These are phyloP conservation scores for Pythium apleroticum DNA, from an alignment of 352 stramenopile genomes.

Conservation along the genomic window DNA sequence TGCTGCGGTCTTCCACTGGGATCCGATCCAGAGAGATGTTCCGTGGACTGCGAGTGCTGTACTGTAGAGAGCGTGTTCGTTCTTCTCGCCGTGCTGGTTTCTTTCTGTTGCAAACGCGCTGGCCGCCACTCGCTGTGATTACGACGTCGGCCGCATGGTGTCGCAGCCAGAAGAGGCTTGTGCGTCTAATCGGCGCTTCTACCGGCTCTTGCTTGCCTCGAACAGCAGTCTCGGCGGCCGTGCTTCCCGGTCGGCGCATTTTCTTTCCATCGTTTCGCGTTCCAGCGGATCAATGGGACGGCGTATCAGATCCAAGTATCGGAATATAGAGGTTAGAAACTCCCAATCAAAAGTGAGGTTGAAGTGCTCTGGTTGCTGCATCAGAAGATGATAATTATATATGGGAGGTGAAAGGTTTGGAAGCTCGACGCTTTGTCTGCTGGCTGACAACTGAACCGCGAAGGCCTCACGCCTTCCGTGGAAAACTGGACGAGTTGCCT, in stretches of 20 bases:
- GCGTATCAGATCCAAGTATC: neutral
- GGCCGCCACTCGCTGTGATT: neutral
- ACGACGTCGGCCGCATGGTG: neutral
- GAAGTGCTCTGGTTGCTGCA: neutral
- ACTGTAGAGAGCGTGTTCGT: slow-evolving; percentile 1
- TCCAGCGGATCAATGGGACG: neutral
- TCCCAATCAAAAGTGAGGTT: neutral
- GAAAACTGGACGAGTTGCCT: neutral
- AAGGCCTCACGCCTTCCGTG: neutral
- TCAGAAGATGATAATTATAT: neutral
- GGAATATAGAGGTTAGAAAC: neutral
- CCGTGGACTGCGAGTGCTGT: neutral
- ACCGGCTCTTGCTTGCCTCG: slow-evolving; percentile 1
- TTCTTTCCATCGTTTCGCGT: slow-evolving; percentile 20
- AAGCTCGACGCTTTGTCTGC: neutral
- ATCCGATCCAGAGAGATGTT: neutral
- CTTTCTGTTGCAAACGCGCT: neutral
- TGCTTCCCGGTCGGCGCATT: slow-evolving; percentile 1
- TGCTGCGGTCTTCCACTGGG: neutral
- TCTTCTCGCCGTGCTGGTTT: neutral
- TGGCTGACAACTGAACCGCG: neutral
- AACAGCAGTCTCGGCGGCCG: slow-evolving; percentile 1
- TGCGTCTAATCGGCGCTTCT: neutral
- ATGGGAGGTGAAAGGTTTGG: neutral
- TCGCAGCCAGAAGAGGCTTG: neutral